A percentile compares a stretch with the other conserved stretches of the same genome.
Evolutionary conservation across 345 rosid genomes (phyloP).

Genomic region (Abelmoschus esculentus): DNA sequence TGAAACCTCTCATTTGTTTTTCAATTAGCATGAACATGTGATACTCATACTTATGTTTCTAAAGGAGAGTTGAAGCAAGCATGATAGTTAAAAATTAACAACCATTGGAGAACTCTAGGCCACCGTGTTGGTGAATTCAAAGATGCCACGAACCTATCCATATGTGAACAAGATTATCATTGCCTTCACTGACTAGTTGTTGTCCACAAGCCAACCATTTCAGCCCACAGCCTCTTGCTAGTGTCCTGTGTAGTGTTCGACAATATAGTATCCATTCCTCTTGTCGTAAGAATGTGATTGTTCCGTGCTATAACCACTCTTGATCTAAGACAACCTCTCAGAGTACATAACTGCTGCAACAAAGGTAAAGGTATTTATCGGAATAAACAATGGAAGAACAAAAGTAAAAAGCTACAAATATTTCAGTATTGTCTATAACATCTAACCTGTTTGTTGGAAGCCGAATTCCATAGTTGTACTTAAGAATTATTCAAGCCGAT

Average conservation of each 20-base stretch:
- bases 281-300: constrained; percentile 40
- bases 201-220: constrained; percentile 50
- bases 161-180: constrained; percentile 36
- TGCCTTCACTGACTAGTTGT: constrained; percentile 48
- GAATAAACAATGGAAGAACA: not conserved
- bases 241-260: constrained; percentile 39
- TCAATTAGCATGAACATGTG: not conserved
- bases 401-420: not conserved
- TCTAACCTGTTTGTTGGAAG: constrained; percentile 26
- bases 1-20: not conserved
- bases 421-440: not conserved
- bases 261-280: constrained; percentile 46
- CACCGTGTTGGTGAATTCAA: constrained; percentile 37
- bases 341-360: constrained; percentile 19
- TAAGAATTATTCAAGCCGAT: constrained; percentile 45
- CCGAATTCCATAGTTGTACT: constrained; percentile 47
- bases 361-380: not conserved
- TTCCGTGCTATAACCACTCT: constrained; percentile 47
- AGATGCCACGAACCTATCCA: constrained; percentile 41
- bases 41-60: not conserved
- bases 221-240: constrained; percentile 41
- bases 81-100: not conserved
- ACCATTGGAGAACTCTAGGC: constrained; percentile 12
- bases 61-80: not conserved
- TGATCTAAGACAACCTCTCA: constrained; percentile 36